These are phyloP conservation scores for Ogataea degrootiae DNA, from an alignment of 805 yeast genomes.

Conservation along the genomic window DNA sequence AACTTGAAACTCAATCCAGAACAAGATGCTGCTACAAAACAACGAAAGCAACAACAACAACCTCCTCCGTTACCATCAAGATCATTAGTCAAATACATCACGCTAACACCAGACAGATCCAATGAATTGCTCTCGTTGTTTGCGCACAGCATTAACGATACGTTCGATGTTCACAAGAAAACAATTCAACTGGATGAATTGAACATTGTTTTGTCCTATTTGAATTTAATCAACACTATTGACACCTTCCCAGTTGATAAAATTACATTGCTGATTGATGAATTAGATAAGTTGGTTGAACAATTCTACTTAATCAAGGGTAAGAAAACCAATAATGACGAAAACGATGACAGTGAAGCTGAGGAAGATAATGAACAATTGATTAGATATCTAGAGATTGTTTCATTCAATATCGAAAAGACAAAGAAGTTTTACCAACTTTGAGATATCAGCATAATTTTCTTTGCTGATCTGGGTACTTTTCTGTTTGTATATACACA, in stretches of 20 bases:
- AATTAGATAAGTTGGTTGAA: neutral
- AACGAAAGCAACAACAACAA: neutral
- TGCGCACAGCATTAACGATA: constrained; percentile 32
- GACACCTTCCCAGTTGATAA: constrained; percentile 6
- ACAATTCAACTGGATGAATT: constrained; percentile 26
- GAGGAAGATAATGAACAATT: too few relatives aligned
- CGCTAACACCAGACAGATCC: constrained; percentile 38
- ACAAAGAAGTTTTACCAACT: constrained; percentile 10
- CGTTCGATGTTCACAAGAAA: constrained; percentile 22
- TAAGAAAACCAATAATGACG: neutral
- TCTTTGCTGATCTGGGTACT: too few relatives aligned
- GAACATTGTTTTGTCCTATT: constrained; percentile 46
- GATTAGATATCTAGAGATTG: constrained; percentile 7
- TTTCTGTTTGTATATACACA: neutral
- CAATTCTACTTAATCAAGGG: neutral
- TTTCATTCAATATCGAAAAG: constrained; percentile 19
- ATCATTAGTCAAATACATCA: constrained; percentile 32
- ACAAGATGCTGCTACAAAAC: neutral
- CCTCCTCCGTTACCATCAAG: constrained; percentile 39
- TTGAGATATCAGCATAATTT: neutral
- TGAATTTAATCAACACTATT: constrained; percentile 43
- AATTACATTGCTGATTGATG: neutral
- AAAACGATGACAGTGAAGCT: neutral
- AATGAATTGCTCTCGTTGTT: constrained; percentile 40
- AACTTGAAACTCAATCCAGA: constrained; percentile 1